phyloP scores from a whole-genome alignment of 2,329 filamentous ascomycete genomes.

The Zymoseptoria pseudotritici region DNA sequence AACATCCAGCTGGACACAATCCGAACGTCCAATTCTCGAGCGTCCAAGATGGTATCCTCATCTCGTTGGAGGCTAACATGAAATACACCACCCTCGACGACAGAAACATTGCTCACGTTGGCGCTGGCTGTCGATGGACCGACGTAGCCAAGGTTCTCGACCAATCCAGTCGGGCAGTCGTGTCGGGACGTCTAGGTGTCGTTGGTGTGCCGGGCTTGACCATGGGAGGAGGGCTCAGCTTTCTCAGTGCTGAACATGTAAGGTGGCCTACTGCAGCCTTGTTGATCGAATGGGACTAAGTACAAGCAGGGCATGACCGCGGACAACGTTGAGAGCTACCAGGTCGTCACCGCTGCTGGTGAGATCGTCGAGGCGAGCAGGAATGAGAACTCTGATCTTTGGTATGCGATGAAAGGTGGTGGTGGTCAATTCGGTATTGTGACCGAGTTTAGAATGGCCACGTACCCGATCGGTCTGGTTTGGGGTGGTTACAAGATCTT shows the following conservation, averaged over 20 bases:
- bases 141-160: slow-evolving; percentile 19
- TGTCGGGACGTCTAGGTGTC: slow-evolving; percentile 18
- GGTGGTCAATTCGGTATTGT: slow-evolving; percentile 28
- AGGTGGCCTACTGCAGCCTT: slow-evolving; percentile 4
- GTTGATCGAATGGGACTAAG: not conserved
- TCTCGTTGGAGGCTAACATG: slow-evolving; percentile 37
- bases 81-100: slow-evolving; percentile 32
- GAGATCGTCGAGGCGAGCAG: slow-evolving; percentile 19
- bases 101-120: slow-evolving; percentile 22
- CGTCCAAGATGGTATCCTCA: slow-evolving; percentile 39
- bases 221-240: slow-evolving; percentile 25
- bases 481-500: slow-evolving; percentile 45
- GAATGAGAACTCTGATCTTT: slow-evolving; percentile 22
- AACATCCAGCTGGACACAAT: slow-evolving; percentile 33
- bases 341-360: slow-evolving; percentile 22
- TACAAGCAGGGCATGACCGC: slow-evolving; percentile 18
- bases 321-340: slow-evolving; percentile 27
- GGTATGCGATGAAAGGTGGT: slow-evolving; percentile 21
- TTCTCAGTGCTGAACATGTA: slow-evolving; percentile 24
- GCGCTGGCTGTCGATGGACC: slow-evolving; percentile 19
- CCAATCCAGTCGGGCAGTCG: slow-evolving; percentile 15
- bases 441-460: slow-evolving; percentile 32
- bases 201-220: slow-evolving; percentile 26
- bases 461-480: slow-evolving; percentile 20
- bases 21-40: slow-evolving; percentile 42